phyloP scores from a whole-genome alignment of 2,329 filamentous ascomycete genomes.

The Sporothrix curviconia region DNA sequence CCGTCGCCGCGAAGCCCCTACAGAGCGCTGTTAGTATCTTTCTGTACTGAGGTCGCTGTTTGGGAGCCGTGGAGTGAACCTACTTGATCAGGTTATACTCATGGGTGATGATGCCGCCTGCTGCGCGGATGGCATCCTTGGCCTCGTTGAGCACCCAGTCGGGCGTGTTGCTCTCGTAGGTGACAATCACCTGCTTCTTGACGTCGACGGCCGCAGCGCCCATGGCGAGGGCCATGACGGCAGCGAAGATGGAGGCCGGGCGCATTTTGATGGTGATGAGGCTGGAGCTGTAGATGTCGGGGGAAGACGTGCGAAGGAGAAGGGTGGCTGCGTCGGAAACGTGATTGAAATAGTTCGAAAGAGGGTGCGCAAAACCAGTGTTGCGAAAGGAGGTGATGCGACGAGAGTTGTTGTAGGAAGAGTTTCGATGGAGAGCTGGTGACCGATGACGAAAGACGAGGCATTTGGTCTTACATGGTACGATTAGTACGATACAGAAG shows the following conservation, averaged over 20 bases:
- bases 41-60: too few species aligned
- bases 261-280: slow-evolving; percentile 49
- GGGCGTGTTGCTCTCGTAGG: slow-evolving; percentile 64
- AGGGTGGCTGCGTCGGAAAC: not conserved
- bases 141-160: slow-evolving; percentile 62
- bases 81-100: slow-evolving; percentile 65
- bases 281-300: not conserved
- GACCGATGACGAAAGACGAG: slow-evolving; percentile 4
- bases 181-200: slow-evolving; percentile 71
- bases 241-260: slow-evolving; percentile 45
- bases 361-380: too few species aligned
- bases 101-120: slow-evolving; percentile 73
- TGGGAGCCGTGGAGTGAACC: too few species aligned
- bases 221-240: slow-evolving; percentile 52
- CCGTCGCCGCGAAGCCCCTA: slow-evolving; percentile 75
- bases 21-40: slow-evolving; percentile 26
- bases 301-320: not conserved
- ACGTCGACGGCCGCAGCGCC: slow-evolving; percentile 56
- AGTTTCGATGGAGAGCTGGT: not conserved
- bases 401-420: not conserved
- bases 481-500: too few species aligned
- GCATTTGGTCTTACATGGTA: not conserved
- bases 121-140: slow-evolving; percentile 61
- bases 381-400: not conserved
- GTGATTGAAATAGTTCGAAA: not conserved